Evolutionary conservation across 108 stramenopile genomes (phyloP).

Genomic region (Cyclotella baltica): DNA sequence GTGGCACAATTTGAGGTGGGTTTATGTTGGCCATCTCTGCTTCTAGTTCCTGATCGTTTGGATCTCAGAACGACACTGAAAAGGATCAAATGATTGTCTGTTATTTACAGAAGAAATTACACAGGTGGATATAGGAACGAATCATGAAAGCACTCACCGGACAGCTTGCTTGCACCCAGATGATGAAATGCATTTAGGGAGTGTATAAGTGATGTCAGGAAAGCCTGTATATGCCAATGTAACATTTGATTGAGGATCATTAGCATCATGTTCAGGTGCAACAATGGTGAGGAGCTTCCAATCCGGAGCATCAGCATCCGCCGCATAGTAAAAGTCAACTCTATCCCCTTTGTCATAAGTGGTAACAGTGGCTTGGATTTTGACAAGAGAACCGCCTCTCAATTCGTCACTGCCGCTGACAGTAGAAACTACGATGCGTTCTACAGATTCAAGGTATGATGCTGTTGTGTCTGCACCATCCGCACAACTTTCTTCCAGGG

Average conservation of each 20-base stretch:
- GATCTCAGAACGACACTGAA: constrained; percentile 27
- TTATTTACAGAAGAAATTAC: neutral
- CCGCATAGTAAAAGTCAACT: constrained; percentile 37
- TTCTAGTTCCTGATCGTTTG: neutral
- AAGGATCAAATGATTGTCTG: neutral
- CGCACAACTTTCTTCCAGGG: constrained; percentile 28
- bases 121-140: neutral
- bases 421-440: constrained; percentile 20
- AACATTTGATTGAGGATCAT: constrained; percentile 10
- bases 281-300: constrained; percentile 37
- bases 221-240: constrained; percentile 7
- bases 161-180: constrained; percentile 30
- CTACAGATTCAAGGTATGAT: constrained; percentile 22
- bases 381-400: constrained; percentile 28
- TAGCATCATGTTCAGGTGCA: constrained; percentile 24
- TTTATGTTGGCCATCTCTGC: constrained; percentile 17
- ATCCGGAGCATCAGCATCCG: constrained; percentile 13
- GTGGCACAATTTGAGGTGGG: constrained; percentile 17
- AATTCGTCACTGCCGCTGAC: constrained; percentile 15
- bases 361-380: constrained; percentile 22
- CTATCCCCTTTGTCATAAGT: constrained; percentile 3
- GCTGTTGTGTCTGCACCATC: constrained; percentile 8
- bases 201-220: constrained; percentile 10
- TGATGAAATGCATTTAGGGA: constrained; percentile 13
- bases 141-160: neutral